Percentiles rank a stretch among this genome's conserved stretches.
Conservation (phyloP, 2,329 filamentous ascomycete species). For the Fonsecaea monophora region DNA sequence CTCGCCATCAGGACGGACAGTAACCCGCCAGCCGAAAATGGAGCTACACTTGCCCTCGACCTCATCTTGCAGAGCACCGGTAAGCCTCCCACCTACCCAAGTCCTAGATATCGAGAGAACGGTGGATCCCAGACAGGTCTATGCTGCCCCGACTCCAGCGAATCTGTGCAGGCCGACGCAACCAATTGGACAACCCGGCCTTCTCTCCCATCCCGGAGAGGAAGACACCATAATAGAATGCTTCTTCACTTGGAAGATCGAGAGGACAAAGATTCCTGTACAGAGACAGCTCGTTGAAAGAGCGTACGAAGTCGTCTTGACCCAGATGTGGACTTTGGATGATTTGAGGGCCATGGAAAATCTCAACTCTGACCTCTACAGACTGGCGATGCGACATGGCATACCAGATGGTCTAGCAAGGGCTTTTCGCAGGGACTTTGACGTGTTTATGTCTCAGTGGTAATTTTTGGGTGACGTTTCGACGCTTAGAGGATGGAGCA, state of each 20-base stretch:
- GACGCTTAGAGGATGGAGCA: no score
- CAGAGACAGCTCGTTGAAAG: constrained; percentile 14
- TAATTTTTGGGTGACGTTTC: neutral
- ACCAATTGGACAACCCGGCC: neutral
- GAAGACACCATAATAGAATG: neutral
- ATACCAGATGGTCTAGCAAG: constrained; percentile 9
- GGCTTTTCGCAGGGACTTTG: constrained; percentile 5
- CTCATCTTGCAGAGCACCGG: neutral
- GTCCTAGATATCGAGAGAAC: neutral
- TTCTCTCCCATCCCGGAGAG: neutral
- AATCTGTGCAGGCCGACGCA: neutral
- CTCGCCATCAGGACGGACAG: neutral
- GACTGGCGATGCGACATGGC: neutral
- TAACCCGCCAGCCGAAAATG: neutral
- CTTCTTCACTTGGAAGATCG: constrained; percentile 11
- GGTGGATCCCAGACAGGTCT: neutral
- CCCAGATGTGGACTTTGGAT: constrained; percentile 13
- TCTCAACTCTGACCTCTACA: constrained; percentile 13
- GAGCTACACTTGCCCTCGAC: neutral
- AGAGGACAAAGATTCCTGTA: constrained; percentile 9
- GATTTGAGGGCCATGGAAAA: constrained; percentile 14
- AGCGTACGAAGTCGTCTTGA: constrained; percentile 3
- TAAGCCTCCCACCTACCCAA: neutral
- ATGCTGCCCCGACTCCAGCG: neutral
- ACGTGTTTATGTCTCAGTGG: neutral